Evolutionary conservation across 2,329 filamentous ascomycete genomes (phyloP).

Genomic region (Sporothrix humicola): DNA sequence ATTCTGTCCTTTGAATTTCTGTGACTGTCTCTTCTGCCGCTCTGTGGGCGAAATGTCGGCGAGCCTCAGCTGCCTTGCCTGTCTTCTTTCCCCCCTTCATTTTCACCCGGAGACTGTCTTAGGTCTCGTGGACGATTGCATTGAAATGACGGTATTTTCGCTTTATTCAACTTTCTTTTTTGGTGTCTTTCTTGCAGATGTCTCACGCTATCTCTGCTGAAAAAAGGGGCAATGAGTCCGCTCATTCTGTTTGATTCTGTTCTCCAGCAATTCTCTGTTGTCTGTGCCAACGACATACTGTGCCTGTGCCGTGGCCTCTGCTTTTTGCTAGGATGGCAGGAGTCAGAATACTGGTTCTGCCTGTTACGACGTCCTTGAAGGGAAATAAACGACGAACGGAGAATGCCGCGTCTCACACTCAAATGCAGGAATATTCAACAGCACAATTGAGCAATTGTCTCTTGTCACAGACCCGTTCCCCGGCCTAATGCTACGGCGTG

Average conservation of each 20-base stretch:
- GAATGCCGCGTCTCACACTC: conserved; percentile 7
- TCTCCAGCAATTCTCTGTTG: conserved; percentile 10
- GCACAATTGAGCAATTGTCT: background rate
- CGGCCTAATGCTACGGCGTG: background rate
- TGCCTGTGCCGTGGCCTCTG: background rate
- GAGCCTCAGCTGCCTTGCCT: no score
- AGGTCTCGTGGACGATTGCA: conserved; percentile 25
- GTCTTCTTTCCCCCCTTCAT: background rate
- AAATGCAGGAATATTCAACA: background rate
- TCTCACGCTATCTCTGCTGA: background rate
- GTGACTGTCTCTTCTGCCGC: background rate
- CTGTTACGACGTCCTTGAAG: background rate
- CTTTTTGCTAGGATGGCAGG: background rate
- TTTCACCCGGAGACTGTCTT: background rate
- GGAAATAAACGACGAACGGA: conserved; percentile 9
- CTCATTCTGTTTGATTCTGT: background rate
- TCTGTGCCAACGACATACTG: no score
- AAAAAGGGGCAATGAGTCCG: background rate
- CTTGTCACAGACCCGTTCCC: background rate
- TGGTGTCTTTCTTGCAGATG: conserved; percentile 11
- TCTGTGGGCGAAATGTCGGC: background rate
- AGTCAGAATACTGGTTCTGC: no score
- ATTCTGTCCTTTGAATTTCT: background rate
- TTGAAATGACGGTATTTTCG: conserved; percentile 27
- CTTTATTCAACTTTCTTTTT: background rate